These are phyloP conservation scores for Phialophora chinensis DNA, from an alignment of 2,329 filamentous ascomycete species.

Conservation along the genomic window DNA sequence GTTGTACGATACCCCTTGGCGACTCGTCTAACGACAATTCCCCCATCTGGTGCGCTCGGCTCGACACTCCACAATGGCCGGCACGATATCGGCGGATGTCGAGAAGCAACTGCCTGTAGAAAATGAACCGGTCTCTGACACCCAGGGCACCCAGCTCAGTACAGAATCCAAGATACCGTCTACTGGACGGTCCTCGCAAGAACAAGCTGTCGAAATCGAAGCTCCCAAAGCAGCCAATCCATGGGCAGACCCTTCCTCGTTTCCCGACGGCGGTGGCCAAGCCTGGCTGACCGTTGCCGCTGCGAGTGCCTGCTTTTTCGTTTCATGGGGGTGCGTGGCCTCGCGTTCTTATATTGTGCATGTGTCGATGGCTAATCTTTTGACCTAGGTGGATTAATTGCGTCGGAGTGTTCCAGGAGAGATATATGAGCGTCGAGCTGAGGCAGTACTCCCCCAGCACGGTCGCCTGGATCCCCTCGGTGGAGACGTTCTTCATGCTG, in stretches of 20 bases:
- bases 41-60: not conserved
- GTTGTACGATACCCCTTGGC: not conserved
- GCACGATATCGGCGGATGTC: slow-evolving; percentile 21
- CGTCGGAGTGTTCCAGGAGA: slow-evolving; percentile 63
- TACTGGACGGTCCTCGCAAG: slow-evolving; percentile 22
- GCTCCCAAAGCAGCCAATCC: slow-evolving; percentile 31
- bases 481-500: slow-evolving; percentile 50
- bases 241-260: slow-evolving; percentile 54
- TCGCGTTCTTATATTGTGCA: slow-evolving; percentile 34
- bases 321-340: slow-evolving; percentile 59
- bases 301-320: slow-evolving; percentile 55
- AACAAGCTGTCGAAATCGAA: slow-evolving; percentile 23
- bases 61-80: not conserved
- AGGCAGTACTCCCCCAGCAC: slow-evolving; percentile 58
- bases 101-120: slow-evolving; percentile 25
- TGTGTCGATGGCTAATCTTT: slow-evolving; percentile 11
- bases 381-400: slow-evolving; percentile 42
- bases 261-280: slow-evolving; percentile 64
- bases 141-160: slow-evolving; percentile 1
- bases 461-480: slow-evolving; percentile 67
- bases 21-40: not conserved
- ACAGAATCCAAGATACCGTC: slow-evolving; percentile 7
- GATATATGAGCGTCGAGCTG: slow-evolving; percentile 61
- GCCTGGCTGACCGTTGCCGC: slow-evolving; percentile 65
- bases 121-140: not conserved